Evolutionary conservation across 2,329 filamentous ascomycete species (phyloP), one percentile per base, ranked within the genome.

Genomic region (Colletotrichum costaricense): DNA sequence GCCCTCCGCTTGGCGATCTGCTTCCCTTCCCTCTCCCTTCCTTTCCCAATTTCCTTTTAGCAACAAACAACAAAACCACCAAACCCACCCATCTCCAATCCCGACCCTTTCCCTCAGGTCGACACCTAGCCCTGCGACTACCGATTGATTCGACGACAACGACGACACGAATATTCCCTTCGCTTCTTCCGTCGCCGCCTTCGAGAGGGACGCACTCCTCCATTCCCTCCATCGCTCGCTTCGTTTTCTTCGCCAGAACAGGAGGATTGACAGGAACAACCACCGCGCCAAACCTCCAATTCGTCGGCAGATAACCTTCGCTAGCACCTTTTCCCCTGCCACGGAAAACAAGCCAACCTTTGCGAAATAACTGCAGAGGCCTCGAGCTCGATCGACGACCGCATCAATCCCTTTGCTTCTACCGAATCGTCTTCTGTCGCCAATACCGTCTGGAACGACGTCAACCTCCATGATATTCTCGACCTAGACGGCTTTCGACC

Each of bases 251-350:
- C 24, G 62, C 46, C 28, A 30, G 49, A 55, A 57, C 38, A 59
- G 38, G 42, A 35, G 56, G 35, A 30, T 30, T 56, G 54, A 67
- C 54, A 67, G 22, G 35, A 64, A 63, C 14, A 12, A 14, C 28
- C 54, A 67, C 56, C 55, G 24, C 63, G 33, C 56, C 68, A 67
- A 49, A 58, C 58, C 38, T 24, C 54, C 54, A n/a, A 67, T 54
- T 67, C 56, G 30, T 63, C 35, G 69, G 69, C 69, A 72, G 69
- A 69, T 72, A 72, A 72, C 69, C 38, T 42, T 72, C 69, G 69
- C 69, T 72, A 63, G 69, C 65, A 63, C 52, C 54, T 49, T 26
- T 54, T 63, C 38, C 64, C 69, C 69, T 72, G 69, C 69, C 69
- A 72, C 69, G 28, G 49, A 63, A 49, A 72, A 63, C 33, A 72